Conservation (phyloP, 2,329 filamentous ascomycete genomes). For the Aspergillus candidus region DNA sequence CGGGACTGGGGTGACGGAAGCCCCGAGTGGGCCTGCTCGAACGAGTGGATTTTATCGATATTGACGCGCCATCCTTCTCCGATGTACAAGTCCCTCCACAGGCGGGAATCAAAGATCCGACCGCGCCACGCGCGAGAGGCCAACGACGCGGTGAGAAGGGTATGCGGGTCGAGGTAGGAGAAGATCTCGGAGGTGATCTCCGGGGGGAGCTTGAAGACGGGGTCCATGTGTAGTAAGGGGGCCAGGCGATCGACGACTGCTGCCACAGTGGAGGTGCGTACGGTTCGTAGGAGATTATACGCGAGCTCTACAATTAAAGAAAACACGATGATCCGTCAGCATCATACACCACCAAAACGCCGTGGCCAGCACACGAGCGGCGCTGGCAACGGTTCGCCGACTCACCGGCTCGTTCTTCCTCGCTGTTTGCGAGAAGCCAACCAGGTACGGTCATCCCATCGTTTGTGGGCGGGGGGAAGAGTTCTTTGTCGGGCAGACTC, state of each 20-base stretch:
- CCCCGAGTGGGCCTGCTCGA: constrained; percentile 52
- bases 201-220: constrained; percentile 74
- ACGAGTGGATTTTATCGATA: constrained; percentile 57
- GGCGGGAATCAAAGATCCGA: constrained; percentile 70
- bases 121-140: constrained; percentile 78
- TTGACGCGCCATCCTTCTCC: constrained; percentile 81
- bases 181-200: constrained; percentile 90
- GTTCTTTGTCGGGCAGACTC: constrained; percentile 40
- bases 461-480: constrained; percentile 28
- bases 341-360: not conserved
- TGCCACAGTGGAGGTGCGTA: constrained; percentile 74
- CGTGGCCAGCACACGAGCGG: no score
- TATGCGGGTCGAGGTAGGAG: constrained; percentile 73
- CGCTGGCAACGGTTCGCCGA: not conserved
- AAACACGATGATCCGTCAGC: constrained; percentile 12
- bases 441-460: constrained; percentile 45
- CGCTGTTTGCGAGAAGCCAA: constrained; percentile 50
- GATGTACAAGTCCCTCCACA: constrained; percentile 81
- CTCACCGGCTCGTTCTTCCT: constrained; percentile 52
- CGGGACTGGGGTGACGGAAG: constrained; percentile 33
- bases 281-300: constrained; percentile 67
- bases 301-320: constrained; percentile 59
- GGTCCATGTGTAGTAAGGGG: constrained; percentile 86
- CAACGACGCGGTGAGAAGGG: constrained; percentile 70
- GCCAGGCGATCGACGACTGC: constrained; percentile 74